Evolutionary conservation across 352 stramenopile genomes (phyloP), one percentile per base, ranked within the genome.

Genomic region (Lagenidium giganteum): DNA sequence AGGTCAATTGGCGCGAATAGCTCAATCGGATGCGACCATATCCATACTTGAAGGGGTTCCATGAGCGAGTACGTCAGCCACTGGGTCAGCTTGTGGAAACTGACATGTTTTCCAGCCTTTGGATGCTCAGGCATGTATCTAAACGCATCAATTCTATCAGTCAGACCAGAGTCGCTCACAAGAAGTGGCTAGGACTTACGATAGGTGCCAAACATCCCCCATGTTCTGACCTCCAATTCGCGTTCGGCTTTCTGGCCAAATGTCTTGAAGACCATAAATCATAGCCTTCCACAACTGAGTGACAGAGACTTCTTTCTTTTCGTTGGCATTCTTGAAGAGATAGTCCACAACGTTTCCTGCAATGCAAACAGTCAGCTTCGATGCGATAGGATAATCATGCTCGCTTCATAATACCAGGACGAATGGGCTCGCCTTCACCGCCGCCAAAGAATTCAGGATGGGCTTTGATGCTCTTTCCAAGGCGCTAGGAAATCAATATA

Each of bases 61-160:
- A 95, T 91, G 14, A 95, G 54, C 9, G 80, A 93, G 59, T 93
- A 95, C 16, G 83, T 93, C 37, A 93, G 53, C 83, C 83, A 95
- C 60, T 95, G 83, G 8, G 80, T 91, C 5, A 95, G 67, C 62
- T 95, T 95, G 64, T 95, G 83, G 51, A 95, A 95, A 48, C 77
- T 85, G 24, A 95, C 79, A 29, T 83, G 77, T 27, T 80, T 83
- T 14, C 62, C 67, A 1, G 59, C 59, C 21, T 73, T 70, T 12
- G 67, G 52, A 28, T 83, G 41, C 36, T 68, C 57, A 4, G 61
- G 52, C 18, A 87, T 58, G 37, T 80, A 85, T 2, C 70, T 85
- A 21, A 1, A 39, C 7, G 38, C 3, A 14, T 29, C 23, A 36
- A 31, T 2, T 28, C 11, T 30, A 8, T 41, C 4, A 31, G 25